Base-by-base conservation (phyloP, 2,329 filamentous ascomycete genomes). In the Microsporum canis region DNA sequence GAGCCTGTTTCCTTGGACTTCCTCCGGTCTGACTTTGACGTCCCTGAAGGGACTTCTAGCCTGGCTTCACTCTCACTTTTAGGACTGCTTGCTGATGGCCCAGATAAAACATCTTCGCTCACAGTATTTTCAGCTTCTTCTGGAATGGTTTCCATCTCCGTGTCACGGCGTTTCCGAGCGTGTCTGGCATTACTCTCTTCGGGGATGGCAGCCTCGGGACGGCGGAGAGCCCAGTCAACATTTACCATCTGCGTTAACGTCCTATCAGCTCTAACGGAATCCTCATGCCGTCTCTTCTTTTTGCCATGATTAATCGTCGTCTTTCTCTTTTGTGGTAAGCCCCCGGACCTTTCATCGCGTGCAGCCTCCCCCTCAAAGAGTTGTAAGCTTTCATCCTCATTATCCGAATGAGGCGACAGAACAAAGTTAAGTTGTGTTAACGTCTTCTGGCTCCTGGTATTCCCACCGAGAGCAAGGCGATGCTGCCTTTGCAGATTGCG, bases 371-470 rank as follows among this genome's bases (percentile, higher is more conserved):
- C 63, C 6, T 70, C 66, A 23, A 73, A 67, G 61, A 73, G 73
- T 43, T 71, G 66, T n/a, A 72, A 66, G 34, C 69, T 63, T 4
- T 70, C 68, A 47, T 71, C 62, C 57, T 68, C 66, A 38, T n/a
- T 43, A 3, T 61, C 57, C 47, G 59, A 10, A 41, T 31, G 63
- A 57, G 64, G 43, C 60, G 66, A 49, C 1, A 69, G 69, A 53
- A 75, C 72, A 58, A 71, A 76, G 41, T 72, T 73, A 57, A 77
- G 73, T 61, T 77, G 75, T 0, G 75, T 77, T 14, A 77, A 68
- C 0, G 75, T 77, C 1, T 72, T 70, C 55, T 77, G 75, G 12
- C 68, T 70, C 5, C 59, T 64, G 14, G 66, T 58, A 34, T 64
- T 63, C 36, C 65, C 61, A 17, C 61, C 64, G 14, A 65, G 55